phyloP scores from a whole-genome alignment of 495 filamentous ascomycete species.

The Bombardia bombarda region DNA sequence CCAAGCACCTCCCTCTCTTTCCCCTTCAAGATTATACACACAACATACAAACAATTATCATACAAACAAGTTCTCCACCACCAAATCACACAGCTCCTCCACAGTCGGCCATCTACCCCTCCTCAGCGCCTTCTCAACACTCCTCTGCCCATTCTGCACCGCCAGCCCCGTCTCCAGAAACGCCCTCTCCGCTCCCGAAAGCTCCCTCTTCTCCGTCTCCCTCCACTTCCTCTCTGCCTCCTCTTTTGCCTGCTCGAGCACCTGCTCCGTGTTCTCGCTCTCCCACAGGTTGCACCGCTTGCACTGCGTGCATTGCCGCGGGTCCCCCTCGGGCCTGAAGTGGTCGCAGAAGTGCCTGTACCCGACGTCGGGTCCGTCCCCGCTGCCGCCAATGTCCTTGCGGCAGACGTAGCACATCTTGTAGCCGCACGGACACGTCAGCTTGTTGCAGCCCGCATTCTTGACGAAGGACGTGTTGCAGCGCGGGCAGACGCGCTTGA shows the following conservation, averaged over 20 bases:
- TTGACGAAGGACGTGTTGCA: slow-evolving; percentile 91
- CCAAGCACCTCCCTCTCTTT: too few relatives aligned
- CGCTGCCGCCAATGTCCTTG: slow-evolving; percentile 43
- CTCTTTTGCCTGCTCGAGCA: slow-evolving; percentile 65
- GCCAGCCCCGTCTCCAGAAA: slow-evolving; percentile 37
- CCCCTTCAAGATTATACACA: too few relatives aligned
- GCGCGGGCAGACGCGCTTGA: slow-evolving; percentile 90
- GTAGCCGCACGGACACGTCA: slow-evolving; percentile 96
- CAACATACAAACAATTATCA: too few relatives aligned
- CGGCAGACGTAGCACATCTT: slow-evolving; percentile 94
- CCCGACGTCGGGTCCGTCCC: slow-evolving; percentile 48
- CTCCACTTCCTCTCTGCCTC: slow-evolving; percentile 79
- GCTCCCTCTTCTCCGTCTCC: slow-evolving; percentile 51
- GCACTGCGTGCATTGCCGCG: slow-evolving; percentile 66
- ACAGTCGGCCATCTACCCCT: slow-evolving; percentile 30
- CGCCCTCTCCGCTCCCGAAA: slow-evolving; percentile 38
- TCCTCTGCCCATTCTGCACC: slow-evolving; percentile 11
- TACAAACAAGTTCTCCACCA: slow-evolving; percentile 35
- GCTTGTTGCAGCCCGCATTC: slow-evolving; percentile 86
- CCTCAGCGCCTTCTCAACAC: slow-evolving; percentile 18
- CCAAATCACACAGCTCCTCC: slow-evolving; percentile 35
- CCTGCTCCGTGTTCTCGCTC: slow-evolving; percentile 73
- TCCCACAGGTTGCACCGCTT: slow-evolving; percentile 86
- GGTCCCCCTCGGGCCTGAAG: slow-evolving; percentile 67
- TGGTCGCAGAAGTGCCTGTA: slow-evolving; percentile 95